Evolutionary conservation across 495 filamentous ascomycete species (phyloP).

Genomic region (Platismatia glauca): DNA sequence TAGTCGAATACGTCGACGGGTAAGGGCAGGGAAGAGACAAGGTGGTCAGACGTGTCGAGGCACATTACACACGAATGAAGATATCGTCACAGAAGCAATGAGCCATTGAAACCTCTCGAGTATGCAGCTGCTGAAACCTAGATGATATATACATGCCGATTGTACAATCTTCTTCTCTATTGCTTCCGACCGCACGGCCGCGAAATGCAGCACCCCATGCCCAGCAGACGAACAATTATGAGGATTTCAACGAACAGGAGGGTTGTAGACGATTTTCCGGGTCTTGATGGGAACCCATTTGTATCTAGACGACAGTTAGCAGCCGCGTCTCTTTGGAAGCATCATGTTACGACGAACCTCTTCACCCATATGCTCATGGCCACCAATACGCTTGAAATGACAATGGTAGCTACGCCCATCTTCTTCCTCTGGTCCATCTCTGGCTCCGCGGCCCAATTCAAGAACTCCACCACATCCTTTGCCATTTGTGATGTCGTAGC

Average conservation of each 20-base stretch:
- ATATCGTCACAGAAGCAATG: not conserved
- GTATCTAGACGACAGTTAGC: slow-evolving; percentile 48
- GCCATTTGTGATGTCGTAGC: slow-evolving; percentile 98
- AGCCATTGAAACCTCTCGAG: not conserved
- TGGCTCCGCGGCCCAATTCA: slow-evolving; percentile 98
- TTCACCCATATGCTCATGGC: slow-evolving; percentile 95
- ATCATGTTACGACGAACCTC: slow-evolving; percentile 37
- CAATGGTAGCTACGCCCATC: slow-evolving; percentile 94
- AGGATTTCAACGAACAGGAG: slow-evolving; percentile 38
- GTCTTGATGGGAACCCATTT: slow-evolving; percentile 96
- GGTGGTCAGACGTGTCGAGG: not conserved
- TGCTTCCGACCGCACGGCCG: not conserved
- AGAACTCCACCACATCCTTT: slow-evolving; percentile 96
- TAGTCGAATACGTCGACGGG: not conserved
- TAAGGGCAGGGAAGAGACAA: not conserved
- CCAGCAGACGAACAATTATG: not conserved
- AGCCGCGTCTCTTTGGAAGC: not conserved
- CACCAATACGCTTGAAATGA: slow-evolving; percentile 65
- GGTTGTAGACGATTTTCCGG: slow-evolving; percentile 81
- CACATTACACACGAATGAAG: not conserved
- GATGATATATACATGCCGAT: slow-evolving; percentile 13
- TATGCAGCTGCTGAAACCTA: not conserved
- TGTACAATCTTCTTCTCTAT: slow-evolving; percentile 5
- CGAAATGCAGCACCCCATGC: not conserved
- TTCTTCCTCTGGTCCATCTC: slow-evolving; percentile 99